Conservation (phyloP, 1,139 yeast species). For the Zygotorulaspora mrakii region DNA sequence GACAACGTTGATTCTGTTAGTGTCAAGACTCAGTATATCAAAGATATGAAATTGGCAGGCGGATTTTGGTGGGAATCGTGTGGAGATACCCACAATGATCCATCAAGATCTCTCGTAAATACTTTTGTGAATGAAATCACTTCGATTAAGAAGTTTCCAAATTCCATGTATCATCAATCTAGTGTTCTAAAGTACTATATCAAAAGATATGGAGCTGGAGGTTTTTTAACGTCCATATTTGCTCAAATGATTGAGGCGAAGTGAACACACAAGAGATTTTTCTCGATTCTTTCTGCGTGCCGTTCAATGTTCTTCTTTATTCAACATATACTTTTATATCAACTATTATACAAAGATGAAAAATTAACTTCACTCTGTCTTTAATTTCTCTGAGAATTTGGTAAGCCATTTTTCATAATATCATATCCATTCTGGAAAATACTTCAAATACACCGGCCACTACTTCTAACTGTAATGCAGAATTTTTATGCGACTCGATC, state of each 20-base stretch:
- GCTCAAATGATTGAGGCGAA: background rate
- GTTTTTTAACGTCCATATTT: conserved; percentile 19
- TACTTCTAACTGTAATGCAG: conserved; percentile 76
- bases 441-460: conserved; percentile 77
- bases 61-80: conserved; percentile 95
- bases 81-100: conserved; percentile 51
- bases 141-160: conserved; percentile 12
- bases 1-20: conserved; percentile 57
- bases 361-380: background rate
- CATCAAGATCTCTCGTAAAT: conserved; percentile 41
- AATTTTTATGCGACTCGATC: conserved; percentile 50
- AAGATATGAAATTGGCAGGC: conserved; percentile 56
- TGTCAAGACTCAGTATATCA: conserved; percentile 59
- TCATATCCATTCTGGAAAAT: conserved; percentile 47
- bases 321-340: no score
- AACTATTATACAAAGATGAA: no score
- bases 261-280: no score
- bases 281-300: no score
- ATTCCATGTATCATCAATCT: conserved; percentile 19
- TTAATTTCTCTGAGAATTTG: background rate
- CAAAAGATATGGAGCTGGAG: conserved; percentile 18
- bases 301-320: no score
- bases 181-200: conserved; percentile 23
- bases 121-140: conserved; percentile 22
- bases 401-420: conserved; percentile 32